phyloP scores from a whole-genome alignment of 1,139 yeast species.

The Kodamaea fungicola region DNA sequence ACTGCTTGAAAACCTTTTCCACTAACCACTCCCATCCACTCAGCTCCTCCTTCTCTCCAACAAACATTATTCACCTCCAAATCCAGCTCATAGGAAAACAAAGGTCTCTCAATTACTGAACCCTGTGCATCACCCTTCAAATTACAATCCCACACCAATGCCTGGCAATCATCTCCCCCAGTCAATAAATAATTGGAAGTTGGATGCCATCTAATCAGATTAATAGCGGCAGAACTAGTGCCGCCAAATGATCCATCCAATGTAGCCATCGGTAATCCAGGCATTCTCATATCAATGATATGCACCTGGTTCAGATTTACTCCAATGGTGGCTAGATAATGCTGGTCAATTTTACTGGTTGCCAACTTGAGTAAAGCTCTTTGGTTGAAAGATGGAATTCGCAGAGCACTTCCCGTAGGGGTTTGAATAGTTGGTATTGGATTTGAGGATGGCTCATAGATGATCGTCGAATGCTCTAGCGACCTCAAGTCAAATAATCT shows the following conservation, averaged over 20 bases:
- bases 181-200: slow-evolving; percentile 61
- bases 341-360: slow-evolving; percentile 78
- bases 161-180: slow-evolving; percentile 91
- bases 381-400: slow-evolving; percentile 24
- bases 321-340: slow-evolving; percentile 75
- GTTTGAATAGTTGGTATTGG: slow-evolving; percentile 21
- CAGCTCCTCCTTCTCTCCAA: slow-evolving; percentile 65
- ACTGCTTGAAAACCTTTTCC: slow-evolving; percentile 83
- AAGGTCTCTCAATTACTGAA: slow-evolving; percentile 39
- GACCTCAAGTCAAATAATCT: slow-evolving; percentile 87
- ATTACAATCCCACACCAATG: slow-evolving; percentile 76
- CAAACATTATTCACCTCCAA: slow-evolving; percentile 71
- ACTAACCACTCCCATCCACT: slow-evolving; percentile 78
- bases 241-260: slow-evolving; percentile 65
- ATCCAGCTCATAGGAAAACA: slow-evolving; percentile 55
- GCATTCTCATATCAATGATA: slow-evolving; percentile 81
- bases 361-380: slow-evolving; percentile 71
- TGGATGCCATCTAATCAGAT: slow-evolving; percentile 85
- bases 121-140: slow-evolving; percentile 12
- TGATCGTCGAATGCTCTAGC: slow-evolving; percentile 89
- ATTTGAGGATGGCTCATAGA: slow-evolving; percentile 60
- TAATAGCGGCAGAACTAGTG: slow-evolving; percentile 51
- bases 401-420: slow-evolving; percentile 1
- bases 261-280: slow-evolving; percentile 73
- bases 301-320: slow-evolving; percentile 64